A percentile compares a stretch with the other conserved stretches of the same genome.
These are phyloP conservation scores for Coniferiporia sulphurascens DNA, from an alignment of 1,284 basidiomycete genomes.

Conservation along the genomic window DNA sequence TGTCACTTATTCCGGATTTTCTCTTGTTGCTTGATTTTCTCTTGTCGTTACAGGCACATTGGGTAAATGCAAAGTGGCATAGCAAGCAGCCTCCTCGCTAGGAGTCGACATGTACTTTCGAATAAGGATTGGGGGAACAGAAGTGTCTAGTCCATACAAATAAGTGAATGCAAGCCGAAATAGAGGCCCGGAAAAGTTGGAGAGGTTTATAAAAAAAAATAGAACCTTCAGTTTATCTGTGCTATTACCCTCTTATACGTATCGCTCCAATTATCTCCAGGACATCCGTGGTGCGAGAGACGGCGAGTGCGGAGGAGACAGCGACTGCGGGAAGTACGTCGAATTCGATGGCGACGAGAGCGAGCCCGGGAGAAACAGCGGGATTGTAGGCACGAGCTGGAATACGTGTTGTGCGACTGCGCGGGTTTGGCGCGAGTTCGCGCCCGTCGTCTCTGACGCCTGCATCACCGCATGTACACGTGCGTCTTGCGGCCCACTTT, in stretches of 20 bases:
- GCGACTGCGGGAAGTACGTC: conserved; percentile 55
- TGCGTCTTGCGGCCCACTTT: conserved; percentile 58
- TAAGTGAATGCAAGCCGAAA: background rate
- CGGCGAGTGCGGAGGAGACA: conserved; percentile 54
- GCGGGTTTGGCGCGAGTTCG: conserved; percentile 30
- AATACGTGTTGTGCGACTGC: conserved; percentile 72
- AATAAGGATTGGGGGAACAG: background rate
- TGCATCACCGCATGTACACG: conserved; percentile 75
- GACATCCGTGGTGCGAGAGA: conserved; percentile 31
- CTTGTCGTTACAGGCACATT: background rate
- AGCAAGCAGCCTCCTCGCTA: background rate
- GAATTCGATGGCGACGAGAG: conserved; percentile 59
- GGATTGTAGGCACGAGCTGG: conserved; percentile 74
- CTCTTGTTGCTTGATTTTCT: background rate
- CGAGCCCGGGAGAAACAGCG: conserved; percentile 57
- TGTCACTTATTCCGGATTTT: background rate
- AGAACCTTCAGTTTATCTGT: background rate
- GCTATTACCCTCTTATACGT: too few species aligned
- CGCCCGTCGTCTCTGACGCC: conserved; percentile 38
- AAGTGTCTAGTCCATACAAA: conserved; percentile 10
- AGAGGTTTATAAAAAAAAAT: conserved; percentile 1
- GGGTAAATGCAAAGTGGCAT: background rate
- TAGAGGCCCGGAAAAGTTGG: background rate
- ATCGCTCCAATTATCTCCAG: conserved; percentile 24
- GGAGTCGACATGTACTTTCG: background rate